Evolutionary conservation across 352 stramenopile species (phyloP), one percentile per base, ranked within the genome.

Genomic region (Phytophthora hibernalis): DNA sequence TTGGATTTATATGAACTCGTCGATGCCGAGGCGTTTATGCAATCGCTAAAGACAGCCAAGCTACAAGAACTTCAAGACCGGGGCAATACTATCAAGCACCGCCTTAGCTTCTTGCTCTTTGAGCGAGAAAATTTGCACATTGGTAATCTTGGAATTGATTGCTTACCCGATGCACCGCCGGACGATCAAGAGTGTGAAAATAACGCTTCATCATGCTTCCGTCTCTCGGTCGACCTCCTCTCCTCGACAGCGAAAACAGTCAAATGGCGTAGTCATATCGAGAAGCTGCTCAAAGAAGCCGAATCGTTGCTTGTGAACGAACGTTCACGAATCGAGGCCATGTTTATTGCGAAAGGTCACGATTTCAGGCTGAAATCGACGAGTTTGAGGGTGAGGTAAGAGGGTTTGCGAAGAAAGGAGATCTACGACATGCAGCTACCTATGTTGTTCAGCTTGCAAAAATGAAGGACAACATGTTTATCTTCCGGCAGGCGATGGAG

Each of bases 361-460:
- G 82, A 2, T 90, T 93, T 28, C 79, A 87, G 37, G 75, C 80
- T 11, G 87, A 93, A 43, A 85, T 93, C 4, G 84, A 93, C 12
- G 80, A 92, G 16, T 91, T 95, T 47, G 80, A 90, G n/a, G 62
- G 43, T 0, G 85, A 92, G 63, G 80, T 93, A 6, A 76, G 79
- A 52, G 74, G 74, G 1, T 91, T 95, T 40, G 74, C 86, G 0
- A 93, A 90, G 65, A 92, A 92, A 56, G 83, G 84, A 5, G 87
- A 93, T 48, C 42, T 95, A 28, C 80, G 83, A 0, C 85, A 95
- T 26, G 79, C 87, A 1, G 82, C 85, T 3, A 92, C 84, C 3
- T 91, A 93, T 35, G 87, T 93, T 20, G 79, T 89, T 18, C 85
- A 95, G 30, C 64, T 93, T 13, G 70, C 63, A 3, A 92, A 92